Percentiles rank a stretch among this genome's conserved stretches.
Conservation (phyloP, 73 alveolate genomes). For the Paramecium sexaurelia region DNA sequence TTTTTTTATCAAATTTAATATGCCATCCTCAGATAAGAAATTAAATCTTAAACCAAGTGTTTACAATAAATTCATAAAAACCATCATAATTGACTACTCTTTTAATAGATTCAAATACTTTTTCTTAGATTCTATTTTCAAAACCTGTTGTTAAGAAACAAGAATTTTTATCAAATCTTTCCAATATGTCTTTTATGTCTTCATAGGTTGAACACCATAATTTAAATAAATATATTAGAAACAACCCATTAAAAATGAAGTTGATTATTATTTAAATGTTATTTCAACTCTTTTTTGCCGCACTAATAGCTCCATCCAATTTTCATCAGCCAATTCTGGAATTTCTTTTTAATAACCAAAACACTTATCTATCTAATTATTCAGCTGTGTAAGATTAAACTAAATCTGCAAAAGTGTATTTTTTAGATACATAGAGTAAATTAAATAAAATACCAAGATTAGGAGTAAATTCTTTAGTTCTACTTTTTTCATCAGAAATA, state of each 20-base stretch:
- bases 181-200: constrained; percentile 71
- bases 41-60: constrained; percentile 89
- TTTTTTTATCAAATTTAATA: constrained; percentile 75
- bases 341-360: constrained; percentile 94
- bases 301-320: constrained; percentile 73
- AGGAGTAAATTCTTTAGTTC: constrained; percentile 90
- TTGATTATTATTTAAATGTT: constrained; percentile 86
- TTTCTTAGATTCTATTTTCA: constrained; percentile 85
- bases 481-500: constrained; percentile 82
- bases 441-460: constrained; percentile 92
- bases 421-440: constrained; percentile 74
- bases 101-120: too few species aligned
- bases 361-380: constrained; percentile 94
- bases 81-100: too few species aligned
- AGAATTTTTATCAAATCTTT: constrained; percentile 81
- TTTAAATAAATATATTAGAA: constrained; percentile 80
- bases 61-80: too few species aligned
- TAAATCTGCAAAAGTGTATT: constrained; percentile 82
- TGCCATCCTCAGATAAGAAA: constrained; percentile 89
- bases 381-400: constrained; percentile 82
- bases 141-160: constrained; percentile 79
- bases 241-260: constrained; percentile 83
- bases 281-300: constrained; percentile 83
- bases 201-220: constrained; percentile 69
- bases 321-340: constrained; percentile 85